A percentile compares a stretch with the other conserved stretches of the same genome.
Conservation (phyloP, 1,284 basidiomycete species). For the Leccinum subfulvum region DNA sequence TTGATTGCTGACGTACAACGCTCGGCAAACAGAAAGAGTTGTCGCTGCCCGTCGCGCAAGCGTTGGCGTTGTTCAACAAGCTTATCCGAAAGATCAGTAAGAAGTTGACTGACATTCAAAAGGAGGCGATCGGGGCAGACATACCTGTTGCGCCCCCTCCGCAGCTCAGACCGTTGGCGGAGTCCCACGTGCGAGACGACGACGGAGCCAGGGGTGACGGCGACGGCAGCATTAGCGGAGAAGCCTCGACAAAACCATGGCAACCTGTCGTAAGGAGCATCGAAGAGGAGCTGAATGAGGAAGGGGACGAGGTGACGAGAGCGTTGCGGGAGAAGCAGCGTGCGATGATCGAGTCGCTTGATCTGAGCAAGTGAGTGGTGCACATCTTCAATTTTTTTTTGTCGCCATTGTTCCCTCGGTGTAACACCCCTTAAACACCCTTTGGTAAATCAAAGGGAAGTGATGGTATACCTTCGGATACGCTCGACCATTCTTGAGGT, state of each 20-base stretch:
- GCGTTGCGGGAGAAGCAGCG: slow-evolving; percentile 68
- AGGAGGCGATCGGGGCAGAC: slow-evolving; percentile 66
- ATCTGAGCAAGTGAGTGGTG: slow-evolving; percentile 76
- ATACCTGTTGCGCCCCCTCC: slow-evolving; percentile 39
- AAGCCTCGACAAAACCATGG: slow-evolving; percentile 35
- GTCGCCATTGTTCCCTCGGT: slow-evolving; percentile 12
- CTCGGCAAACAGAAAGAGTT: slow-evolving; percentile 61
- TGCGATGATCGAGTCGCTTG: slow-evolving; percentile 82
- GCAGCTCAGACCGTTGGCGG: slow-evolving; percentile 3
- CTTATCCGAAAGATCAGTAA: slow-evolving; percentile 85
- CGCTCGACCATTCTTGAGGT: neutral
- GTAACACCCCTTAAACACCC: slow-evolving; percentile 1
- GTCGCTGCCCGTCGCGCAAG: slow-evolving; percentile 81
- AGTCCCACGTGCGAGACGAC: slow-evolving; percentile 8
- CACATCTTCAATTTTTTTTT: neutral
- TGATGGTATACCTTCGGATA: neutral
- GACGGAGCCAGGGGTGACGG: slow-evolving; percentile 5
- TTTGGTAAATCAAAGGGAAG: neutral
- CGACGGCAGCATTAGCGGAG: slow-evolving; percentile 22
- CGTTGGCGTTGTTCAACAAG: slow-evolving; percentile 90
- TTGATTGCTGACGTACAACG: slow-evolving; percentile 10
- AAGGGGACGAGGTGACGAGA: slow-evolving; percentile 55
- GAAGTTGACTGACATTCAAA: slow-evolving; percentile 79
- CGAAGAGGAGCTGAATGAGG: slow-evolving; percentile 70
- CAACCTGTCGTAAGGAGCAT: slow-evolving; percentile 53